These are phyloP conservation scores for Castanea crenata DNA, from an alignment of 306 rosid genomes.

Conservation along the genomic window DNA sequence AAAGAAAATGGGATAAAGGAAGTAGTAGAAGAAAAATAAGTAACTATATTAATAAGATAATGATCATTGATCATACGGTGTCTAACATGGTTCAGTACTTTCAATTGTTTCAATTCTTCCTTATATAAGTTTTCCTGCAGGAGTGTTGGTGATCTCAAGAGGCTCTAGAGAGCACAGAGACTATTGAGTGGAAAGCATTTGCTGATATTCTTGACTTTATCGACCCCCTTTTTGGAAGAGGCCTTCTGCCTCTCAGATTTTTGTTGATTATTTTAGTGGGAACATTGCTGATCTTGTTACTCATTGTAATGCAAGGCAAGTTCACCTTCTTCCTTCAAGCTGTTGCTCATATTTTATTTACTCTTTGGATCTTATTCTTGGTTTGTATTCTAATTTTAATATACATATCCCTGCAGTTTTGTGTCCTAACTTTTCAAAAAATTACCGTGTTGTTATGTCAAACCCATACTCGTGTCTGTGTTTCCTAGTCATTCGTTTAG, in stretches of 20 bases:
- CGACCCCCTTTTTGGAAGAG: constrained; percentile 35
- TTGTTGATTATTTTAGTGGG: constrained; percentile 17
- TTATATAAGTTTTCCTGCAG: constrained; percentile 6
- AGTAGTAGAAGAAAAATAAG: neutral
- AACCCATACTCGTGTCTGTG: no score
- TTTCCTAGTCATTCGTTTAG: no score
- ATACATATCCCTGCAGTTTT: no score
- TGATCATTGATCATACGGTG: neutral
- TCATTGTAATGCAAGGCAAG: constrained; percentile 15
- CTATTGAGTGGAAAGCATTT: constrained; percentile 29
- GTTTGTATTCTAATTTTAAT: no score
- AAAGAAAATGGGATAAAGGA: neutral
- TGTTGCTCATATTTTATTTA: neutral
- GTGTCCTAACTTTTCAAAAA: no score
- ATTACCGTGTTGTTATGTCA: no score
- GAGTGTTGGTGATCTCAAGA: constrained; percentile 16
- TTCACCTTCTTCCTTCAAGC: neutral
- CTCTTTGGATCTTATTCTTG: no score
- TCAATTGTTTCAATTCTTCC: neutral
- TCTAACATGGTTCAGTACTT: neutral
- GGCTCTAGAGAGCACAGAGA: constrained; percentile 25
- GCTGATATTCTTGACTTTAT: constrained; percentile 29
- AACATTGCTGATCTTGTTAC: constrained; percentile 32
- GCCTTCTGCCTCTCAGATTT: constrained; percentile 14
- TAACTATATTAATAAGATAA: neutral